Evolutionary conservation across 1,284 basidiomycete species (phyloP).

Genomic region (Ustilago crameri): DNA sequence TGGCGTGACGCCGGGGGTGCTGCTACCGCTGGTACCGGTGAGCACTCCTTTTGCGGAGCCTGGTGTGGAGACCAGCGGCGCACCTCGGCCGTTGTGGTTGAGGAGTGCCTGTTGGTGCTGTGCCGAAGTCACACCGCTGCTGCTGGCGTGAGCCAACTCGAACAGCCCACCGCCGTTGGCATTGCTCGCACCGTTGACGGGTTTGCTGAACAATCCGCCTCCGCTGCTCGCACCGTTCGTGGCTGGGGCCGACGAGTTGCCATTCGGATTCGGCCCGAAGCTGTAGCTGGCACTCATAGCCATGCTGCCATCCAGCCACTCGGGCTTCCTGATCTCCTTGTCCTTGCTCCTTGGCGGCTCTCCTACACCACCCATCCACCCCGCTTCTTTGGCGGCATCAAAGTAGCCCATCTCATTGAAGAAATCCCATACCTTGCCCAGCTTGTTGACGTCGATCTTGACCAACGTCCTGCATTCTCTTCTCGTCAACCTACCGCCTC

Average conservation of each 20-base stretch:
- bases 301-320: conserved; percentile 47
- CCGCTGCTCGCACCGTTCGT: conserved; percentile 6
- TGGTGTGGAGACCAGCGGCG: conserved; percentile 30
- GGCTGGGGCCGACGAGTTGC: not conserved
- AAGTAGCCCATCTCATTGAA: conserved; percentile 65
- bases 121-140: conserved; percentile 25
- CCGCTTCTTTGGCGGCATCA: conserved; percentile 44
- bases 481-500: conserved; percentile 58
- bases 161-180: conserved; percentile 29
- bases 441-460: conserved; percentile 65
- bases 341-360: conserved; percentile 43
- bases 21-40: conserved; percentile 5
- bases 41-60: conserved; percentile 1
- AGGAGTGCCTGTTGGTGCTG: conserved; percentile 46
- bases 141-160: conserved; percentile 28
- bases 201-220: conserved; percentile 12
- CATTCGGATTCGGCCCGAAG: conserved; percentile 19
- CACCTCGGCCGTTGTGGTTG: conserved; percentile 44
- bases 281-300: conserved; percentile 43
- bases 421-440: conserved; percentile 65
- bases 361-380: conserved; percentile 48
- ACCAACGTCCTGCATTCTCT: conserved; percentile 58
- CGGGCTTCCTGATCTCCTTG: conserved; percentile 36
- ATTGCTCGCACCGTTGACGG: not conserved
- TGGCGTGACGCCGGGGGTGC: not conserved